phyloP scores from a whole-genome alignment of 495 filamentous ascomycete genomes.

The Articulospora tetracladia region DNA sequence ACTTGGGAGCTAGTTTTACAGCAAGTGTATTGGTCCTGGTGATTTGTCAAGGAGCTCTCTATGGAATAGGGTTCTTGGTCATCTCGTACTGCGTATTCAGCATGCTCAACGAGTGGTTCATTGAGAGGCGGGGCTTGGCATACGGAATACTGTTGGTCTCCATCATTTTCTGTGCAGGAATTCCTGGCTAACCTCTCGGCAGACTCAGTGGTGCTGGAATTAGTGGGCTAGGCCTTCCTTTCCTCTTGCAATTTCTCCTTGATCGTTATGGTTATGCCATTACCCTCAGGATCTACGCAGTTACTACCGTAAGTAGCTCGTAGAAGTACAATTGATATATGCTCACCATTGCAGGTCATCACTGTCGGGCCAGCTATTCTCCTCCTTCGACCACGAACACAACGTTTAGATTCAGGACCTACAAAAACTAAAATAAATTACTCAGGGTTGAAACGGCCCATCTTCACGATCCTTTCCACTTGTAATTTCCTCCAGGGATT shows the following conservation, averaged over 20 bases:
- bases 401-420: not conserved
- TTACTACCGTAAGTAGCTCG: constrained; percentile 19
- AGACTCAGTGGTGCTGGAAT: constrained; percentile 27
- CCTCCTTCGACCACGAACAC: not conserved
- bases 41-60: constrained; percentile 49
- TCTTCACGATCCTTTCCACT: constrained; percentile 9
- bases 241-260: constrained; percentile 48
- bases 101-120: constrained; percentile 57
- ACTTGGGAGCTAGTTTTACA: constrained; percentile 43
- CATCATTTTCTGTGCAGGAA: not conserved
- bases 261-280: constrained; percentile 29
- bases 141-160: constrained; percentile 54
- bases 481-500: constrained; percentile 23
- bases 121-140: constrained; percentile 45
- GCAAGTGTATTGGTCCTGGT: constrained; percentile 41
- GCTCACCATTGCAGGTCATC: not conserved
- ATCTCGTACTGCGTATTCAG: constrained; percentile 45
- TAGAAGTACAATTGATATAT: not conserved
- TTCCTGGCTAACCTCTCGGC: not conserved
- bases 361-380: constrained; percentile 2
- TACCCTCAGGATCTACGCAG: constrained; percentile 34
- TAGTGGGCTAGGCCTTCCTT: constrained; percentile 38
- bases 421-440: constrained; percentile 1
- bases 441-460: constrained; percentile 6
- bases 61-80: constrained; percentile 43